Percentiles rank a stretch among this genome's conserved stretches.
Evolutionary conservation across 1,139 yeast species (phyloP).

Genomic region (Nakaseomyces uthaithaninus): DNA sequence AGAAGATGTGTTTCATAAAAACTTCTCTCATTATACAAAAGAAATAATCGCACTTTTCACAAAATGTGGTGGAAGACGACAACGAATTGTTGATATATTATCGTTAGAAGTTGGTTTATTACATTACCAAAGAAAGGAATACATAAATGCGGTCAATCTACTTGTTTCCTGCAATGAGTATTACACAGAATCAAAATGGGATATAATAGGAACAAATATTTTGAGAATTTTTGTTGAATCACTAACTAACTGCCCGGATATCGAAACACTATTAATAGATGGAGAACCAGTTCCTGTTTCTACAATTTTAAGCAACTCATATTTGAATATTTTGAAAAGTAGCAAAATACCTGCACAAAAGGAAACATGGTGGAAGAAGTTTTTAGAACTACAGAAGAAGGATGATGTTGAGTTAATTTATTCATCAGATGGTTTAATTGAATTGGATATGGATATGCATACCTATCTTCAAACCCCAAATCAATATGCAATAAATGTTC

Average conservation of each 20-base stretch:
- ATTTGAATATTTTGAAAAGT: conserved; percentile 24
- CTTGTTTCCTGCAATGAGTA: conserved; percentile 61
- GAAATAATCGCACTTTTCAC: conserved; percentile 18
- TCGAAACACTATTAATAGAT: conserved; percentile 21
- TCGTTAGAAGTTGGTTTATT: conserved; percentile 77
- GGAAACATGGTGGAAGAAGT: conserved; percentile 25
- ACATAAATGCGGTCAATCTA: conserved; percentile 52
- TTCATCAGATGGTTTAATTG: conserved; percentile 22
- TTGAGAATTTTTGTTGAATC: conserved; percentile 64
- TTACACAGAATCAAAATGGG: conserved; percentile 68
- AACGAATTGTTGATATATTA: conserved; percentile 61
- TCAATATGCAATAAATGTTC: conserved; percentile 19
- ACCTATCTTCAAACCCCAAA: conserved; percentile 17
- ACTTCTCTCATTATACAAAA: conserved; percentile 21
- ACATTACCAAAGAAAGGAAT: conserved; percentile 51
- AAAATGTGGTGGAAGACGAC: conserved; percentile 26
- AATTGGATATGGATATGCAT: conserved; percentile 10
- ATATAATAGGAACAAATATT: conserved; percentile 54
- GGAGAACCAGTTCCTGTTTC: conserved; percentile 24
- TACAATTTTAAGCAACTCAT: conserved; percentile 26
- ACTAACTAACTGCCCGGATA: conserved; percentile 36
- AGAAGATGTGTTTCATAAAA: conserved; percentile 31
- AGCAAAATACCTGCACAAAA: conserved; percentile 16
- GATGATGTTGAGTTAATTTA: conserved; percentile 18
- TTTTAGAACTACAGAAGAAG: conserved; percentile 17